Conservation (phyloP, 495 filamentous ascomycete genomes). For the Penicillium turbatum region DNA sequence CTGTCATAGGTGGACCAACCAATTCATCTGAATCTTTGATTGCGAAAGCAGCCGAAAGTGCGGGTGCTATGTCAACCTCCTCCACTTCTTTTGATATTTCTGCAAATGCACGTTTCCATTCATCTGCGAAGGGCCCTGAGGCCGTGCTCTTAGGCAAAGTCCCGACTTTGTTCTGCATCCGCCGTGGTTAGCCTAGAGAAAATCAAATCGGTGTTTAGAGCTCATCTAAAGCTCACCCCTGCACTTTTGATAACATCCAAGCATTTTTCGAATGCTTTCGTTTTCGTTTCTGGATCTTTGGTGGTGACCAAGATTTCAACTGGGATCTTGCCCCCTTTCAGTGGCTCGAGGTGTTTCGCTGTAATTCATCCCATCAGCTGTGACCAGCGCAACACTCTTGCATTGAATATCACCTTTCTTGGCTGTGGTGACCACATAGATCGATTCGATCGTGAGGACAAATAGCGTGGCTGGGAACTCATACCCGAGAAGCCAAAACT, state of each 20-base stretch:
- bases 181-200: neutral
- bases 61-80: constrained; percentile 79
- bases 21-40: constrained; percentile 95
- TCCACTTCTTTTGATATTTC: constrained; percentile 78
- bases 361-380: constrained; percentile 9
- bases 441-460: constrained; percentile 77
- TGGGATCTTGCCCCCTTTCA: constrained; percentile 87
- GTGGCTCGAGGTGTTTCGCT: constrained; percentile 90
- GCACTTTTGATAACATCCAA: constrained; percentile 78
- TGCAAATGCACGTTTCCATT: constrained; percentile 81
- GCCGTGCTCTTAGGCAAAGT: constrained; percentile 77
- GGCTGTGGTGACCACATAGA: constrained; percentile 89
- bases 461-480: constrained; percentile 96
- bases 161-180: constrained; percentile 76
- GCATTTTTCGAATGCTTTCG: constrained; percentile 78
- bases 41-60: constrained; percentile 81
- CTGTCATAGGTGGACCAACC: constrained; percentile 35
- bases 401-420: constrained; percentile 73
- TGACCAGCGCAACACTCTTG: neutral
- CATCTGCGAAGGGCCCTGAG: constrained; percentile 85
- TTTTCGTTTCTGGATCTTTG: constrained; percentile 85
- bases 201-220: neutral
- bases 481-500: constrained; percentile 99
- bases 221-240: constrained; percentile 56
- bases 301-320: constrained; percentile 84